phyloP scores from a whole-genome alignment of 2,329 filamentous ascomycete genomes.

The Neopestalotiopsis rosae region DNA sequence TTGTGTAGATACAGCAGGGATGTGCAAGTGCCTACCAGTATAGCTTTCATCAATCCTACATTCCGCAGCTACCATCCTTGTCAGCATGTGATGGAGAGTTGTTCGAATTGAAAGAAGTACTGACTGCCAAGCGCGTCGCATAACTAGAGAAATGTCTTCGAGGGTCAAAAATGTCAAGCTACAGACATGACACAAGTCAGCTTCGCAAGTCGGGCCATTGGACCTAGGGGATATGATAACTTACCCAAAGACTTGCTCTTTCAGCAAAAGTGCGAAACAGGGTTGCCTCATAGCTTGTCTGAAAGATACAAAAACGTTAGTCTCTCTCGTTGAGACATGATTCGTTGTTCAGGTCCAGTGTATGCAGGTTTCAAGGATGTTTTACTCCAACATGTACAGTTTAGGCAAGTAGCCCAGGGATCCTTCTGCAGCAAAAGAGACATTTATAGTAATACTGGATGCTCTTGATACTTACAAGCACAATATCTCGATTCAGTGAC shows the following conservation, averaged over 20 bases:
- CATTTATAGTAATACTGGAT: background rate
- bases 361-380: slow-evolving; percentile 1
- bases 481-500: slow-evolving; percentile 31
- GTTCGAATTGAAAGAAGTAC: background rate
- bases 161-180: slow-evolving; percentile 40
- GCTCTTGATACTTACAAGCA: slow-evolving; percentile 19
- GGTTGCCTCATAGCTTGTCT: slow-evolving; percentile 29
- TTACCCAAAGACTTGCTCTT: slow-evolving; percentile 28
- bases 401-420: background rate
- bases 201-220: background rate
- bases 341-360: background rate
- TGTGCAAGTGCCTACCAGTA: slow-evolving; percentile 1
- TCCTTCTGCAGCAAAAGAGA: background rate
- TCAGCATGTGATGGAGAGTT: background rate
- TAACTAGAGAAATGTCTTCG: slow-evolving; percentile 38
- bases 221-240: background rate
- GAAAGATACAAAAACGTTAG: background rate
- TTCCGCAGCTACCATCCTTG: background rate
- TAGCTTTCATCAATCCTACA: slow-evolving; percentile 12
- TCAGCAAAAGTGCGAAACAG: slow-evolving; percentile 38
- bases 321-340: background rate
- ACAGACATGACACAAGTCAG: slow-evolving; percentile 2
- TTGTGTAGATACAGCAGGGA: background rate
- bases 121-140: slow-evolving; percentile 38
- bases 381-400: background rate